Conservation (phyloP, 805 yeast species). For the Hanseniaspora pseudoguilliermondii region DNA sequence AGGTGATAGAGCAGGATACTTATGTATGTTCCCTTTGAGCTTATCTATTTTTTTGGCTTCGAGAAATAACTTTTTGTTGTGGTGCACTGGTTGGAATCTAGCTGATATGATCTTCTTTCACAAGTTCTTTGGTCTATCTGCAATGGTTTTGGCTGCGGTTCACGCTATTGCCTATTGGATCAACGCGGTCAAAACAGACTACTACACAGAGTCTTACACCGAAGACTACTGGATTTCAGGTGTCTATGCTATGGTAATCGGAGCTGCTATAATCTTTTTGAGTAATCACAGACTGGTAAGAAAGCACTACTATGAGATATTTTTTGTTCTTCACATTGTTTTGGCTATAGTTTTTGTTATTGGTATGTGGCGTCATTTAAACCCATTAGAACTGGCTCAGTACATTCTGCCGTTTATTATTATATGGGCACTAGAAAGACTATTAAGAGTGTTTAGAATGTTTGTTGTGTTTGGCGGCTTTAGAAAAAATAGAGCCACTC, state of each 20-base stretch:
- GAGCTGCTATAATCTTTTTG: conserved; percentile 30
- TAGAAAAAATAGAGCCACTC: conserved; percentile 1
- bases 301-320: conserved; percentile 34
- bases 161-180: conserved; percentile 14
- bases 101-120: conserved; percentile 50
- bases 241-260: conserved; percentile 21
- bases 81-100: conserved; percentile 47
- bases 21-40: conserved; percentile 39
- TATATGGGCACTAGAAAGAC: conserved; percentile 58
- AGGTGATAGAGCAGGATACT: conserved; percentile 42
- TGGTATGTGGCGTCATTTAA: conserved; percentile 34
- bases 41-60: conserved; percentile 50
- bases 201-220: conserved; percentile 28
- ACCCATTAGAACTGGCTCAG: conserved; percentile 35
- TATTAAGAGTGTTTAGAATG: conserved; percentile 42
- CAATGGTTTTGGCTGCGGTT: conserved; percentile 18
- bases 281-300: conserved; percentile 31
- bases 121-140: conserved; percentile 44
- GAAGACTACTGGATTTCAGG: conserved; percentile 32
- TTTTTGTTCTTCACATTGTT: conserved; percentile 31
- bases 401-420: conserved; percentile 41
- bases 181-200: neutral
- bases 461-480: conserved; percentile 12
- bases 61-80: conserved; percentile 51
- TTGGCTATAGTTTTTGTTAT: conserved; percentile 32